Base-by-base conservation (phyloP, 2,329 filamentous ascomycete genomes). In the Talaromyces amestolkiae region DNA sequence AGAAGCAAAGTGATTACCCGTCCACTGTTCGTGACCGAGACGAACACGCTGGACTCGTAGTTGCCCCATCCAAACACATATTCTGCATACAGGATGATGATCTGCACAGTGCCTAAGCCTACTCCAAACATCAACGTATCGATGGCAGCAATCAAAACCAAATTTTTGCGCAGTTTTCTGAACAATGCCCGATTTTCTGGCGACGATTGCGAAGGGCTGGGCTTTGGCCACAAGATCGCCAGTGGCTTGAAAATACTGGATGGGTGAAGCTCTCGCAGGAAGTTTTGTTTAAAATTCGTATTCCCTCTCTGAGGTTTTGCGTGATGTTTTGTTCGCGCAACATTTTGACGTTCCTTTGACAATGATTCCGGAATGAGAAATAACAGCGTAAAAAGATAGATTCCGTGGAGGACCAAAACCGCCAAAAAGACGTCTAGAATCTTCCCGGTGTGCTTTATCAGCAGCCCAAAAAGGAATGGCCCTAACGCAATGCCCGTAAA, bases 401-500 rank as follows among this genome's bases (percentile, higher is more conserved):
- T 79, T 1, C 85, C 63, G 73, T 97, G 92, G 66, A 90, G 90
- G 3, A 79, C 87, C 13, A 97, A 77, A 0, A 90, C 88, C 45
- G 93, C 82, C 75, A 96, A 97, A 76, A 99, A 98, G 56, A 96
- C 86, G n/a, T 87, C 86, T 7, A 97, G 76, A 17, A 96, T 83
- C 51, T 86, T 87, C 8, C 91, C 91, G 0, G 91, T 93, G 76
- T 83, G 85, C 71, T 91, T 86, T 72, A 97, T 89, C 51, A 97
- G 82, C 70, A 91, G 89, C 2, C 91, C 93, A 0, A 93, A 90
- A 24, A 96, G 73, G 2, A 96, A 83, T 8, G 95, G 95, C 0
- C 95, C 95, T 37, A 94, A 78, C 0, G 95, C 94, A 54, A 98
- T 87, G n/a, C 95, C 95, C 1, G 86, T 85, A 76, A 97, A 98